phyloP scores from a whole-genome alignment of 192 early-diverging fungal species.

The Rhizoclosmatium sp. region DNA sequence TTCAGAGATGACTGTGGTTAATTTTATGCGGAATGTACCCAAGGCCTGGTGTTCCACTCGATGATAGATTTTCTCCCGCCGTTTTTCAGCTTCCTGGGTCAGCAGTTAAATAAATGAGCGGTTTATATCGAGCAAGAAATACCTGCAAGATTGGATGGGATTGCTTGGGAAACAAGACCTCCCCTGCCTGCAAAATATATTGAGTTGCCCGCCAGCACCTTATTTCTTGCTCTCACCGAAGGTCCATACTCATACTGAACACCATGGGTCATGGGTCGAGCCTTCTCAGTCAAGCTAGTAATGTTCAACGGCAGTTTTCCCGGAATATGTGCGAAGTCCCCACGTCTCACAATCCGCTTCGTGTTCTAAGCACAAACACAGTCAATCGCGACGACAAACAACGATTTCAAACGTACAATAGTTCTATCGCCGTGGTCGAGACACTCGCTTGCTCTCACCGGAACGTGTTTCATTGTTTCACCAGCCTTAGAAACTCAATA shows the following conservation, averaged over 20 bases:
- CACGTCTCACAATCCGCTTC: neutral
- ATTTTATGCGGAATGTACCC: slow-evolving; percentile 10
- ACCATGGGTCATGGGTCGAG: slow-evolving; percentile 37
- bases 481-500: neutral
- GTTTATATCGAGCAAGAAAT: neutral
- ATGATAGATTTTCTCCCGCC: slow-evolving; percentile 47
- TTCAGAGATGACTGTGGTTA: neutral
- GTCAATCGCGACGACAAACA: neutral
- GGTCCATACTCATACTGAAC: slow-evolving; percentile 34
- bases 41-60: slow-evolving; percentile 47
- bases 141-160: slow-evolving; percentile 26
- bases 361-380: slow-evolving; percentile 8
- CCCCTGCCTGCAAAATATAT: slow-evolving; percentile 26
- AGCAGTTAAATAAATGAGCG: neutral
- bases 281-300: slow-evolving; percentile 32
- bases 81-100: slow-evolving; percentile 35
- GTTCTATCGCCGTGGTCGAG: slow-evolving; percentile 36
- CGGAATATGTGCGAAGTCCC: slow-evolving; percentile 22
- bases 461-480: neutral
- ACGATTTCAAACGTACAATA: neutral
- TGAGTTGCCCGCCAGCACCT: too few relatives aligned
- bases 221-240: neutral
- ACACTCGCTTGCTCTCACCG: slow-evolving; percentile 30
- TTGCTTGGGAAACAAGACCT: slow-evolving; percentile 41
- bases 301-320: slow-evolving; percentile 37